A percentile compares a stretch with the other conserved stretches of the same genome.
These are phyloP conservation scores for Theileria parva DNA, from an alignment of 169 alveolate species.

Conservation along the genomic window DNA sequence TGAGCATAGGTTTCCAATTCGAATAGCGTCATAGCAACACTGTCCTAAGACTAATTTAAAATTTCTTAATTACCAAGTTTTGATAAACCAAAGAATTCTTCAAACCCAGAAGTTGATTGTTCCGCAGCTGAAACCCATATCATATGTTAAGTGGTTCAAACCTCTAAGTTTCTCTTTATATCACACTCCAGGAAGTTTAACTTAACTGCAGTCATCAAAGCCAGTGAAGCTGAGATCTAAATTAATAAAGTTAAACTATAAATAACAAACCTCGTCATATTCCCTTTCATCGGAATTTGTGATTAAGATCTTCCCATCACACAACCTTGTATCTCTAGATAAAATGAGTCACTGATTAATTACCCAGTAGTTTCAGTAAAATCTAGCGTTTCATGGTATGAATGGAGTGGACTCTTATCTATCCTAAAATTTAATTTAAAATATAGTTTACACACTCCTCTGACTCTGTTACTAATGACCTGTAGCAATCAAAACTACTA, in stretches of 20 bases:
- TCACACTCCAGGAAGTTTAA: slow-evolving; percentile 38
- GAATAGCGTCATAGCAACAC: slow-evolving; percentile 25
- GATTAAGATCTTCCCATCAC: background rate
- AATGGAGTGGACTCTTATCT: background rate
- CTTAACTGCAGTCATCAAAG: background rate
- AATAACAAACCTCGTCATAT: background rate
- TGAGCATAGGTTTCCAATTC: slow-evolving; percentile 48
- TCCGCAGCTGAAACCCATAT: slow-evolving; percentile 6
- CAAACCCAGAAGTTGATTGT: slow-evolving; percentile 22
- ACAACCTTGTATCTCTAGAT: background rate
- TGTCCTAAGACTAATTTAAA: slow-evolving; percentile 2
- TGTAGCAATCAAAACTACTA: background rate
- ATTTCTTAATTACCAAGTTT: slow-evolving; percentile 15
- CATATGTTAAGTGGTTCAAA: background rate
- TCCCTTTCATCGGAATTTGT: background rate
- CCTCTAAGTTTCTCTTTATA: slow-evolving; percentile 18
- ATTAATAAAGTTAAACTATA: background rate
- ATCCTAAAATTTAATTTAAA: background rate
- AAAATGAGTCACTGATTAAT: background rate
- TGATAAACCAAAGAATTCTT: background rate
- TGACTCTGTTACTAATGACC: slow-evolving; percentile 7
- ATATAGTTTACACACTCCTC: slow-evolving; percentile 8
- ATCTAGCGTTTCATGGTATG: slow-evolving; percentile 5
- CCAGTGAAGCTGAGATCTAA: slow-evolving; percentile 8
- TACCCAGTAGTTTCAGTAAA: slow-evolving; percentile 11